Conservation (phyloP, 1,139 yeast species). For the Suhomyces coccinellae region DNA sequence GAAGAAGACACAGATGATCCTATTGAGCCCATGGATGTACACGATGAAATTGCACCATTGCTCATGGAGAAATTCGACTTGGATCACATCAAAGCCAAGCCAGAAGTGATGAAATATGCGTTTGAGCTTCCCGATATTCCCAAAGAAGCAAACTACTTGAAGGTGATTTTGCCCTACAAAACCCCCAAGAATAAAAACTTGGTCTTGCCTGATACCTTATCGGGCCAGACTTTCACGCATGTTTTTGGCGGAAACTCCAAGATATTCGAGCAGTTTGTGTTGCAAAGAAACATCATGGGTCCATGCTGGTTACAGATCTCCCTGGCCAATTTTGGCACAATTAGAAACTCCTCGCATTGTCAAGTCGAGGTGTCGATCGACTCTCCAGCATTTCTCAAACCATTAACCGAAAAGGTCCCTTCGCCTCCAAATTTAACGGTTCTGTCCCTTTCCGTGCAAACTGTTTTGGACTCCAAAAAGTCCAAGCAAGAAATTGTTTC, state of each 20-base stretch:
- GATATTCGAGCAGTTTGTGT: conserved; percentile 82
- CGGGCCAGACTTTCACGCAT: conserved; percentile 74
- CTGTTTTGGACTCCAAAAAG: conserved; percentile 67
- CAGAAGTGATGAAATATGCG: conserved; percentile 78
- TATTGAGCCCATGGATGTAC: conserved; percentile 63
- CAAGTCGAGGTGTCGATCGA: conserved; percentile 66
- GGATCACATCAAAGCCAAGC: conserved; percentile 63
- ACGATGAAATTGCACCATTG: conserved; percentile 70
- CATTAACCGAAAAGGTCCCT: conserved; percentile 43
- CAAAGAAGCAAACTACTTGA: conserved; percentile 74
- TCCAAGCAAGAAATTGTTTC: conserved; percentile 88
- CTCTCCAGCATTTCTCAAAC: conserved; percentile 50
- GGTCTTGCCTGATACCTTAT: conserved; percentile 59
- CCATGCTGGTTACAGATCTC: conserved; percentile 92
- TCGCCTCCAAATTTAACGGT: conserved; percentile 65
- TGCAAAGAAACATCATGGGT: conserved; percentile 87
- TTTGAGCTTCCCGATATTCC: conserved; percentile 85
- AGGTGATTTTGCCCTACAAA: conserved; percentile 71
- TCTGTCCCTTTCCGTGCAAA: conserved; percentile 76
- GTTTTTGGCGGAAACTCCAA: conserved; percentile 79
- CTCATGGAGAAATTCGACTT: conserved; percentile 65
- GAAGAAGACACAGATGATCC: conserved; percentile 30
- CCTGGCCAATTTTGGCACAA: conserved; percentile 58
- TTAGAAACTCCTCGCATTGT: conserved; percentile 78
- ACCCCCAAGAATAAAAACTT: conserved; percentile 53